Conservation (phyloP, 208 protist species). For the Trypanosoma theileri region DNA sequence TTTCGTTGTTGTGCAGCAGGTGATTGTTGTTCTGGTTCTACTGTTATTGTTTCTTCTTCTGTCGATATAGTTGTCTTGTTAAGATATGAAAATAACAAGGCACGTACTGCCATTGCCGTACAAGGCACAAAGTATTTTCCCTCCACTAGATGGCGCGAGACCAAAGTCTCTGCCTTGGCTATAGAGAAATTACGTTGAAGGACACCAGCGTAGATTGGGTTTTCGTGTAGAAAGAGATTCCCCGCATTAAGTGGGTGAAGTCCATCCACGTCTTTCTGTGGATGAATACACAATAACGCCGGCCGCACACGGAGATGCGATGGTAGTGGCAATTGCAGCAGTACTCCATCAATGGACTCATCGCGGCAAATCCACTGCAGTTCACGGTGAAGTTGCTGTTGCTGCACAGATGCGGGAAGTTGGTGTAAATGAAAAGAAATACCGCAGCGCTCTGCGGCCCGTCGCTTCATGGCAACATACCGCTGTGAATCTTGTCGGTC, state of each 20-base stretch:
- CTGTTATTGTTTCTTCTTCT: not conserved
- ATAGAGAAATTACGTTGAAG: not conserved
- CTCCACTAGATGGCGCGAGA: constrained; percentile 44
- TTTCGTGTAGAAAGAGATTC: constrained; percentile 68
- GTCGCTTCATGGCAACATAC: constrained; percentile 75
- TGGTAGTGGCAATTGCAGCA: constrained; percentile 95
- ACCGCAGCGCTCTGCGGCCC: constrained; percentile 48
- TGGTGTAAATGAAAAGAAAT: constrained; percentile 40
- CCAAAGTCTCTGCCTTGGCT: constrained; percentile 21
- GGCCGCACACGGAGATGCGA: constrained; percentile 80
- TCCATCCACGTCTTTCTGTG: constrained; percentile 91
- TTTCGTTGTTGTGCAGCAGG: constrained; percentile 15
- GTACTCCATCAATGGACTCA: constrained; percentile 54
- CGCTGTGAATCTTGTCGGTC: constrained; percentile 67
- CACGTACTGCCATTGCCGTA: constrained; percentile 58
- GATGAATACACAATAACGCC: constrained; percentile 62
- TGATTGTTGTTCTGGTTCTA: not conserved
- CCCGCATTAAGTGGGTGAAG: constrained; percentile 92
- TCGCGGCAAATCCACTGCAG: constrained; percentile 42
- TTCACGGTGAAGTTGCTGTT: constrained; percentile 38
- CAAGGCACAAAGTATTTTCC: constrained; percentile 62
- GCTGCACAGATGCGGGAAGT: constrained; percentile 34
- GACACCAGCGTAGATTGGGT: constrained; percentile 34
- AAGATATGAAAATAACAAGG: constrained; percentile 61
- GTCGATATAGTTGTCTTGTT: constrained; percentile 2